A percentile compares a stretch with the other conserved stretches of the same genome.
These are phyloP conservation scores for Flaveria sonorensis DNA, from an alignment of 129 eudicot genomes.

Conservation along the genomic window DNA sequence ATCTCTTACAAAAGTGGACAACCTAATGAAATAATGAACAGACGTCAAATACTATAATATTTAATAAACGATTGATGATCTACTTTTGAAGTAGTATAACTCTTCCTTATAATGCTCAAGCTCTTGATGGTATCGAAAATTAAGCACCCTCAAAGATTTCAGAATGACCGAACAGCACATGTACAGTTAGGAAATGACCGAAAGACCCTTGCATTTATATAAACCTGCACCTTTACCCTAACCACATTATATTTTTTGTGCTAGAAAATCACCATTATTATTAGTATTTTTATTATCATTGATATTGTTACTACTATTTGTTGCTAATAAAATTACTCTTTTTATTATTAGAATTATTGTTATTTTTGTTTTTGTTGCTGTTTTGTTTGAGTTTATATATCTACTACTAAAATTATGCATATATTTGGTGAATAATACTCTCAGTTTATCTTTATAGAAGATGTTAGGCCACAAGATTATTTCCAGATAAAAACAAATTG, in stretches of 20 bases:
- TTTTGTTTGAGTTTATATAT: no score
- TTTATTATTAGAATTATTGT: neutral
- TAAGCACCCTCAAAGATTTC: neutral
- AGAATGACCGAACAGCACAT: neutral
- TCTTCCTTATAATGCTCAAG: neutral
- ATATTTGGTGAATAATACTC: no score
- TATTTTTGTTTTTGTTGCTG: no score
- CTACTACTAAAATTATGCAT: no score
- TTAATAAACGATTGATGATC: neutral
- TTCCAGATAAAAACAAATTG: neutral
- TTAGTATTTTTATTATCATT: neutral
- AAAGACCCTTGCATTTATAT: neutral
- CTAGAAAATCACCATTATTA: neutral
- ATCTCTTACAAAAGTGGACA: neutral
- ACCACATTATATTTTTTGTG: neutral
- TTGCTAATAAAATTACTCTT: neutral
- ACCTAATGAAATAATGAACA: neutral
- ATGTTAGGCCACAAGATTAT: neutral
- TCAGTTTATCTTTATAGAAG: neutral
- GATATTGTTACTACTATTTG: neutral
- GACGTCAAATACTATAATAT: neutral
- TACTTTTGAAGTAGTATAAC: neutral
- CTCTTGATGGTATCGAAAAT: neutral
- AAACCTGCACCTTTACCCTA: neutral
- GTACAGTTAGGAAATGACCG: neutral